Base-by-base conservation (phyloP, 208 protist species). In the Trypanosoma mega region DNA sequence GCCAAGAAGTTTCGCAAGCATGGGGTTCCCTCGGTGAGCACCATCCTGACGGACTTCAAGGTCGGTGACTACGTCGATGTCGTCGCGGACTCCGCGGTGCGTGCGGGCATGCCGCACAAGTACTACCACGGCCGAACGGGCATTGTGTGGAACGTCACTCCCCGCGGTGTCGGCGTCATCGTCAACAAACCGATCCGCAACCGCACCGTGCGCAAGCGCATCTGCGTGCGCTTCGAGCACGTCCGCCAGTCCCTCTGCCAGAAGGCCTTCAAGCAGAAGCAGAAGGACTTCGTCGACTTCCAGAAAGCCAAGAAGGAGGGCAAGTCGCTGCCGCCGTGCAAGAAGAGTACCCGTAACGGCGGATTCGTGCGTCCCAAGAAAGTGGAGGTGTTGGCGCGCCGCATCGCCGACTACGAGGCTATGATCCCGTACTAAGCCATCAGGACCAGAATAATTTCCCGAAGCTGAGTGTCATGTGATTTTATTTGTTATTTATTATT, bases 61-160 rank as follows among this genome's bases (percentile, higher is more conserved):
- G 65, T 99, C 39, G 98, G 98, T 67, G 98, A 99, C 72, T 99
- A 97, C 80, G 99, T 99, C 39, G 98, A 99, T 68, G 94, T 99
- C 72, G 92, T 96, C 8, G 96, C 87, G 43, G 98, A 99, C 80
- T 87, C 95, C 39, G 83, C 98, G n/a, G 89, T 99, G 72, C 98
- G 99, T 54, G 98, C 98, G 50, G 98, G 98, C 81, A 99, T 99
- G 98, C 98, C 99, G 52, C 93, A 99, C 95, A 99, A 99, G 88
- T 99, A 98, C 91, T 99, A 99, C 97, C 98, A 99, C 81, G 99
- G 99, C 63, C 97, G 96, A 77, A 99, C 99, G 57, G 99, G 99
- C 63, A 85, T 91, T 60, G 97, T 99, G 27, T 99, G 97, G 98
- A 99, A 99, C 87, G 95, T 99, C 33, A 99, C 98, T 48, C 93